A percentile compares a stretch with the other conserved stretches of the same genome.
phyloP scores from a whole-genome alignment of 1,284 basidiomycete genomes.

The Puccinia triticina region DNA sequence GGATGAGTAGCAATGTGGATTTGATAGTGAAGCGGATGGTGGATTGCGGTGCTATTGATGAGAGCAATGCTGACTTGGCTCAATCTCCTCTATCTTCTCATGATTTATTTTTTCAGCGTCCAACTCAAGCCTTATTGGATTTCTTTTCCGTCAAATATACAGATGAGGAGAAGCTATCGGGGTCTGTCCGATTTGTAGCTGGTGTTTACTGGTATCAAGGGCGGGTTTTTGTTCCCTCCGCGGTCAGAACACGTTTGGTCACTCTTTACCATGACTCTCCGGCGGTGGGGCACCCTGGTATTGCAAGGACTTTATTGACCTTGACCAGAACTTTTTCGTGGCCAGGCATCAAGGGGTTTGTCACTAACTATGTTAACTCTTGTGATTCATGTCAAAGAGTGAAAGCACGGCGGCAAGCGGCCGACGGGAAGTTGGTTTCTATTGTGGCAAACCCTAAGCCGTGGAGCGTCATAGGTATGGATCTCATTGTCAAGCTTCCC shows the following conservation, averaged over 20 bases:
- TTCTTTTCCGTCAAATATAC: not conserved
- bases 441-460: too few relatives aligned
- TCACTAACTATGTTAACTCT: not conserved
- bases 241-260: not conserved
- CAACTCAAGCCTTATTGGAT: not conserved
- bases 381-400: slow-evolving; percentile 60
- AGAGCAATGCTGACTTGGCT: too few relatives aligned
- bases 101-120: not conserved
- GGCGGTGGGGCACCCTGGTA: not conserved
- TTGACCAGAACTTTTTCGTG: not conserved
- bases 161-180: too few relatives aligned
- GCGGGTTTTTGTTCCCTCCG: not conserved
- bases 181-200: too few relatives aligned
- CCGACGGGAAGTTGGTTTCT: too few relatives aligned
- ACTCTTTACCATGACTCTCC: not conserved
- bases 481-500: too few relatives aligned
- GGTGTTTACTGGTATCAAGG: not conserved
- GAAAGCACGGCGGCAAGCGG: slow-evolving; percentile 59
- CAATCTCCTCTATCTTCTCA: not conserved
- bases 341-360: not conserved
- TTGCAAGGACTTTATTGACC: not conserved
- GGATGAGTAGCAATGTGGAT: not conserved
- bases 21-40: not conserved
- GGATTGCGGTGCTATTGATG: too few relatives aligned
- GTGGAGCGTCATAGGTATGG: too few relatives aligned